Percentiles rank a stretch among this genome's conserved stretches.
Conservation (phyloP, 129 eudicot genomes). For the Scalesia atractyloides region DNA sequence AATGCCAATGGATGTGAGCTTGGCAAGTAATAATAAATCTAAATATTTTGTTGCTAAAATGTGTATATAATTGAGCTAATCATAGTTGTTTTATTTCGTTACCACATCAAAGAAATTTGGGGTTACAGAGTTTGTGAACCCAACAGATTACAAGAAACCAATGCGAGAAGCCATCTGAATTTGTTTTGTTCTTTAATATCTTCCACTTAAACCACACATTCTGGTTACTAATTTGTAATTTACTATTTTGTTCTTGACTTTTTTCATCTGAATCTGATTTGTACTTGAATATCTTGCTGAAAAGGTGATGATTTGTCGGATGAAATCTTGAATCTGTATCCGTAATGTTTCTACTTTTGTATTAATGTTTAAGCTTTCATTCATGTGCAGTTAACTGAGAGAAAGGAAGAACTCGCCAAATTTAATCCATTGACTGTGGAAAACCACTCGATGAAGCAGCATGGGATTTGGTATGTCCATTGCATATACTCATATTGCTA, state of each 20-base stretch:
- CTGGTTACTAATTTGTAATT: too few relatives aligned
- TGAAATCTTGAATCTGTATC: not conserved
- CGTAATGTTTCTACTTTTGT: not conserved
- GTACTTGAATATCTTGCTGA: conserved; percentile 50
- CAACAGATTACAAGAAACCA: conserved; percentile 63
- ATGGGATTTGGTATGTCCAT: conserved; percentile 82
- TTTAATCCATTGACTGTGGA: conserved; percentile 81
- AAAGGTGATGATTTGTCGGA: conserved; percentile 44
- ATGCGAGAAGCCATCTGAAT: conserved; percentile 62
- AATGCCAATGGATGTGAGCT: conserved; percentile 57
- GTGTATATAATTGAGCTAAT: not conserved
- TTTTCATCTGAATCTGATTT: too few relatives aligned
- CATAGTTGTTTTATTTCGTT: conserved; percentile 19
- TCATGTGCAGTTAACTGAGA: conserved; percentile 61
- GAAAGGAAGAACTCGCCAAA: conserved; percentile 61
- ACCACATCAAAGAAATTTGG: conserved; percentile 82
- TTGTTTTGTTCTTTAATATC: too few relatives aligned
- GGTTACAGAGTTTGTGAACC: conserved; percentile 79
- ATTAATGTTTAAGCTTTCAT: conserved; percentile 12
- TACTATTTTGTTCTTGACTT: too few relatives aligned
- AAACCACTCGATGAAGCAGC: conserved; percentile 92
- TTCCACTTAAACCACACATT: too few relatives aligned
- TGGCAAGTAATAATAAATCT: conserved; percentile 31
- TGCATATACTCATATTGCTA: not conserved
- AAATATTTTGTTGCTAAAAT: not conserved